Conservation (phyloP, 495 filamentous ascomycete genomes). For the Aspergillus sclerotiicarbonarius region DNA sequence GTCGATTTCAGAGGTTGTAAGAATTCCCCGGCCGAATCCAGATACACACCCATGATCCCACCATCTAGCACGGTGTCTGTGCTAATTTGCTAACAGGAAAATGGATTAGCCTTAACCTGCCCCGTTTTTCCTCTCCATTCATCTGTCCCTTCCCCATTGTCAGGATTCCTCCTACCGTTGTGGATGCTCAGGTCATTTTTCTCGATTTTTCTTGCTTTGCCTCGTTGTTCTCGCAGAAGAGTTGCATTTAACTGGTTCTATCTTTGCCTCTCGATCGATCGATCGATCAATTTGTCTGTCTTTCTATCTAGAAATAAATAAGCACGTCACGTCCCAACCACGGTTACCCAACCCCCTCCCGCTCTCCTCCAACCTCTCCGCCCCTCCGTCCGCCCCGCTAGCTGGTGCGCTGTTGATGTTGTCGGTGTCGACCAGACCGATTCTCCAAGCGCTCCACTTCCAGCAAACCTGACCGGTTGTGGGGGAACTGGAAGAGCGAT, state of each 20-base stretch:
- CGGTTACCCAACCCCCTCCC: background rate
- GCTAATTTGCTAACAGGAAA: background rate
- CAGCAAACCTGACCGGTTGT: conserved; percentile 4
- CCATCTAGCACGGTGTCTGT: background rate
- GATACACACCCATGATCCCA: background rate
- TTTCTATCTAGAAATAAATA: too few species aligned
- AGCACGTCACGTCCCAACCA: background rate
- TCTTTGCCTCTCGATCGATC: too few species aligned
- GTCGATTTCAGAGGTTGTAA: too few species aligned
- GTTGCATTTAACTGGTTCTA: too few species aligned
- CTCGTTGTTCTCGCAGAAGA: background rate
- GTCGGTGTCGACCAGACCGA: background rate
- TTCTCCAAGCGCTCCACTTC: conserved; percentile 8
- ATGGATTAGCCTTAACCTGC: background rate
- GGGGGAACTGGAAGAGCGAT: conserved; percentile 3
- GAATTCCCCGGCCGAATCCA: conserved; percentile 3
- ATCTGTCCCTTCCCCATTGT: background rate
- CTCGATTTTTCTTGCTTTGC: background rate
- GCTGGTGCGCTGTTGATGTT: background rate
- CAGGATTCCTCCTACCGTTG: background rate
- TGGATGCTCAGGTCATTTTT: background rate
- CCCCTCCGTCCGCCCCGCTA: conserved; percentile 9
- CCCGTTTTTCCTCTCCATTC: background rate
- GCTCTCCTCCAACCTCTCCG: conserved; percentile 8
- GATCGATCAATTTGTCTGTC: too few species aligned